Evolutionary conservation across 1,284 basidiomycete genomes (phyloP), one percentile per base, ranked within the genome.

Genomic region (Papiliotrema terrestris): DNA sequence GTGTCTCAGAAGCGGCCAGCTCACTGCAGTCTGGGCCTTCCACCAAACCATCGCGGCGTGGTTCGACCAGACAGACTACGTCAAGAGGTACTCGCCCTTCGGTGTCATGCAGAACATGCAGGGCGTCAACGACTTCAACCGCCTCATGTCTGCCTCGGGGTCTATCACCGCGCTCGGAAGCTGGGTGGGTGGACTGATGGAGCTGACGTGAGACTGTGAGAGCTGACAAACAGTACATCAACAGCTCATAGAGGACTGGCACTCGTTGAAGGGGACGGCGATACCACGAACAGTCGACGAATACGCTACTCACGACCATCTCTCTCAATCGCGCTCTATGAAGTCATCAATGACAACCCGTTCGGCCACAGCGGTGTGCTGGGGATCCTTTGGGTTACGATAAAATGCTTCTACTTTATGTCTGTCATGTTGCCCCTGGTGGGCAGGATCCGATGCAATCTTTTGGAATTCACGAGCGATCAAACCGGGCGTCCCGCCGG

Each of bases 51-150:
- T 84, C 36, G 82, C 80, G 23, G 45, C 57, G 2, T 92, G 80
- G 72, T 79, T 87, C 76, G 81, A 89, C 59, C 56, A 59, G 26
- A 81, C 82, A 17, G 50, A 69, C 43, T 86, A 79, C 69, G 78
- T 91, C 46, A 67, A 78, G 44, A 78, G 78, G 29, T 87, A 86
- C 74, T 83, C 83, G 67, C 83, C 83, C 41, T 92, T 89, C 70
- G 88, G 84, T 69, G 78, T 81, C 48, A 84, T 89, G 83, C 69
- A 81, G 56, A 75, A 87, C 67, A 81, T 91, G 82, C 78, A 80
- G 56, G 83, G 83, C 51, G 86, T 89, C 68, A 86, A 88, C 78
- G 63, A 76, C 25, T 70, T 76, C 45, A 87, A 91, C 75, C 73
- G 78, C 50, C 78, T 77, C 47, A 77, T 78, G 74, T 64, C 68